Evolutionary conservation across 2,329 filamentous ascomycete species (phyloP), one percentile per base, ranked within the genome.

Genomic region (Acarospora socialis): DNA sequence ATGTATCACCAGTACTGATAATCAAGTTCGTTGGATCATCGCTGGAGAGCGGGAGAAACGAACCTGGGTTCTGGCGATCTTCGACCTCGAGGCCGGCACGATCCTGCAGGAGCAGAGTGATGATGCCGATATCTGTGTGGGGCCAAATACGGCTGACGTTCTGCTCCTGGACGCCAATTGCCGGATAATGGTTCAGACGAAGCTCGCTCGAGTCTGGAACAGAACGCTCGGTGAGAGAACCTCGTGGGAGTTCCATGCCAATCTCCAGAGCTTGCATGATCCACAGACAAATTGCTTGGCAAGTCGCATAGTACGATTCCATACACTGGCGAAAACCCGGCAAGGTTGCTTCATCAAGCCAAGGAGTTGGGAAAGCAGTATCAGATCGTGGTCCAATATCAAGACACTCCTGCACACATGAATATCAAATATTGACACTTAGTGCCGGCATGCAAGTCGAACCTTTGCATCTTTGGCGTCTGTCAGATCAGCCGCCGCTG

Each of bases 1-100:
- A 36, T 0, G 46, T 57, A 30, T 62, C 57, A 4, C 54, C 48
- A 9, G 58, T 52, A 40, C 59, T 60, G 30, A 62, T 46, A 16
- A 59, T 47, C 5, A 62, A 48, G 15, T 47, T 48, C 1, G 37
- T 31, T 6, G 27, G 33, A 5, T 22, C 30, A 2, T 27, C 20
- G 7, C 15, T 19, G 2, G 27, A 28, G 6, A 46, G 24, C 3
- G 32, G 38, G 14, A 44, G 20, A 30, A 46, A 48, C 6, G 26
- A 32, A 7, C 35, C 41, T 1, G 43, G 45, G 21, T 52, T 43
- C 5, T 30, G 29, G 7, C 43, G 45, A 32, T 53, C 45, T 32
- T 55, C 44, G 5, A 55, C 43, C 40, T 60, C 54, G 2, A 60
- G 47, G 2, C 56, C 55, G 7, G 53, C 51, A 33, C 1, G 40